A percentile compares a stretch with the other conserved stretches of the same genome.
Conservation (phyloP, 2,329 filamentous ascomycete genomes). For the Beauveria sp. region DNA sequence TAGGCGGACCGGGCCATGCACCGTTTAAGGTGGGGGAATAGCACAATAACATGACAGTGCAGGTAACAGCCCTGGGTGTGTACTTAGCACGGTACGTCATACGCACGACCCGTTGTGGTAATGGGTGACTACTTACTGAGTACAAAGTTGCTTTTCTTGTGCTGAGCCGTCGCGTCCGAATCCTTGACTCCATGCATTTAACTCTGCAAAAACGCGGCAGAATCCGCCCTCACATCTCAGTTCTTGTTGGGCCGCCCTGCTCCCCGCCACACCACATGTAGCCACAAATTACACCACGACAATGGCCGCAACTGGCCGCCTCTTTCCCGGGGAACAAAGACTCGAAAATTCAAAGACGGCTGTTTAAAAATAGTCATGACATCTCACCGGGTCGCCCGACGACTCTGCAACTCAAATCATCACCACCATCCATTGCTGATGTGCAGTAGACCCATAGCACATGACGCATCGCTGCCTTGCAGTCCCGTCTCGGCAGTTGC, state of each 20-base stretch:
- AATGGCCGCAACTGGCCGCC: not conserved
- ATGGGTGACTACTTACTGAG: not conserved
- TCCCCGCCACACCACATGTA: not conserved
- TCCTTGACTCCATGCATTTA: not conserved
- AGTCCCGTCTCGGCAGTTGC: slow-evolving; percentile 2
- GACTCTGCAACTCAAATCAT: not conserved
- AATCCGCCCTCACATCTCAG: slow-evolving; percentile 5
- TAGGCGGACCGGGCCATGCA: slow-evolving; percentile 9
- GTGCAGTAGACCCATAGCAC: not conserved
- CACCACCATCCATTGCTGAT: not conserved
- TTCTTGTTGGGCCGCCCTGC: not conserved
- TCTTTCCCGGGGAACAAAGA: no score
- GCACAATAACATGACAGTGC: not conserved
- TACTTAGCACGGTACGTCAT: not conserved
- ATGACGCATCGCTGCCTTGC: not conserved
- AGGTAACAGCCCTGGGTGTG: not conserved
- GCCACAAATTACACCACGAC: not conserved
- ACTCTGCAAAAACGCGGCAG: not conserved
- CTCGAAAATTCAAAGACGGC: no score
- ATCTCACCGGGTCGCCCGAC: no score
- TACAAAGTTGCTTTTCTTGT: not conserved
- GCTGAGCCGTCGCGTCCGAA: not conserved
- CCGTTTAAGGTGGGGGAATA: slow-evolving; percentile 9
- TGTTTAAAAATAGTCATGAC: no score
- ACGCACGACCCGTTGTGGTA: not conserved